phyloP scores from a whole-genome alignment of 768 basidiomycete genomes.

The Cubamyces lactineus region DNA sequence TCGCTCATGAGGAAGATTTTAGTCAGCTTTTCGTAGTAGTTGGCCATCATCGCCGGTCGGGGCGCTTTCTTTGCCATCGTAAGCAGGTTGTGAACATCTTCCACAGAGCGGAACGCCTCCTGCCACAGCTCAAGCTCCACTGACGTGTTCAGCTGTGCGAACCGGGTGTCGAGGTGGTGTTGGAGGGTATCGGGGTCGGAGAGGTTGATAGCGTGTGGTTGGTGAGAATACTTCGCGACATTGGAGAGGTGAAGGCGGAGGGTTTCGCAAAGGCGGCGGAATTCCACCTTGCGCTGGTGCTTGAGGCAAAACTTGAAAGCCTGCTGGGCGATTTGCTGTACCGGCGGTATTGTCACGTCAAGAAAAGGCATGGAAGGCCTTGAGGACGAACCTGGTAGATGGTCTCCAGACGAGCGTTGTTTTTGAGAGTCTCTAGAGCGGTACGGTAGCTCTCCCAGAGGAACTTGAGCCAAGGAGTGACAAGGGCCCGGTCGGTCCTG shows the following conservation, averaged over 20 bases:
- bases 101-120: constrained; percentile 97
- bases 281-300: constrained; percentile 94
- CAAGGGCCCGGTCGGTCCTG: constrained; percentile 90
- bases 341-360: constrained; percentile 7
- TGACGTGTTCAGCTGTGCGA: constrained; percentile 93
- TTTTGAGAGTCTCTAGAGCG: constrained; percentile 92
- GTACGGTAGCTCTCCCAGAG: constrained; percentile 99
- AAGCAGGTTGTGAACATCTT: constrained; percentile 96
- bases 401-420: constrained; percentile 87
- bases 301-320: constrained; percentile 97
- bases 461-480: constrained; percentile 97
- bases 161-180: constrained; percentile 95
- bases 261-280: constrained; percentile 95
- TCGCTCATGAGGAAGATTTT: constrained; percentile 96
- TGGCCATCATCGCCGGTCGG: constrained; percentile 95
- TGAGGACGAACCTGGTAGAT: constrained; percentile 82
- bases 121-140: constrained; percentile 99
- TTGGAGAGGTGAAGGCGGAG: constrained; percentile 93
- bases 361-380: background rate
- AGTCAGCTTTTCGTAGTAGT: constrained; percentile 97
- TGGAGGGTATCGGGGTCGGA: constrained; percentile 94
- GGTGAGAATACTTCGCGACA: constrained; percentile 93
- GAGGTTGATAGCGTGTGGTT: constrained; percentile 93
- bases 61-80: constrained; percentile 93
- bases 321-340: constrained; percentile 91